These are phyloP conservation scores for Alliaria petiolata DNA, from an alignment of 345 rosid species.

Conservation along the genomic window DNA sequence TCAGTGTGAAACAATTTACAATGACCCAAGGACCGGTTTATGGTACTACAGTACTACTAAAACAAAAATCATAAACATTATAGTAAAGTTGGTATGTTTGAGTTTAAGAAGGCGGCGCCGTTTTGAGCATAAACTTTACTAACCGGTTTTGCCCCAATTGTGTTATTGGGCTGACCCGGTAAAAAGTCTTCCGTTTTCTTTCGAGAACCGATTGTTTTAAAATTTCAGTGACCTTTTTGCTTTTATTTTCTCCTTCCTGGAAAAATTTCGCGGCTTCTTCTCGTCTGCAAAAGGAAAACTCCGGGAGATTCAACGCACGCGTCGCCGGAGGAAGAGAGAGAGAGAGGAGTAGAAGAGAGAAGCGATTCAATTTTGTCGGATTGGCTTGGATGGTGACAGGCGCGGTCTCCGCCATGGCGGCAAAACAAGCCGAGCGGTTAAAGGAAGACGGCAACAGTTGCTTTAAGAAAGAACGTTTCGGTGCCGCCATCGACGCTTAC, in stretches of 20 bases:
- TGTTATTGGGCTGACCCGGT: not conserved
- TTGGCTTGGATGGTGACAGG: conserved; percentile 33
- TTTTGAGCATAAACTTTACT: not conserved
- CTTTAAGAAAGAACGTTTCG: conserved; percentile 59
- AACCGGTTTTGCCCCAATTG: not conserved
- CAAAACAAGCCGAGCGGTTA: conserved; percentile 68
- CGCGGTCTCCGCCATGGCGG: conserved; percentile 32
- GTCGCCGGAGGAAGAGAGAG: not conserved
- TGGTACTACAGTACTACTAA: too few relatives aligned
- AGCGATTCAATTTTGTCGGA: not conserved
- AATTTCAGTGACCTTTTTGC: not conserved
- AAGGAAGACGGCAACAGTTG: conserved; percentile 59
- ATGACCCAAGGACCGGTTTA: too few relatives aligned
- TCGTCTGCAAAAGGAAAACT: not conserved
- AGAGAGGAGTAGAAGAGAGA: not conserved
- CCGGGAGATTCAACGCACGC: conserved; percentile 5
- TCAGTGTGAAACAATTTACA: too few relatives aligned
- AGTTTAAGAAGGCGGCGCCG: too few relatives aligned
- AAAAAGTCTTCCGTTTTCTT: not conserved
- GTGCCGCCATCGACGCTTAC: conserved; percentile 92
- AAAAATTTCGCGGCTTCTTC: conserved; percentile 30
- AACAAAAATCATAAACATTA: too few relatives aligned
- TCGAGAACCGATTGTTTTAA: not conserved
- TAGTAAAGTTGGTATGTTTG: too few relatives aligned
- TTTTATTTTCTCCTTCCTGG: not conserved